Base-by-base conservation (phyloP, 2,329 filamentous ascomycete species). In the Colletotrichum sp. region DNA sequence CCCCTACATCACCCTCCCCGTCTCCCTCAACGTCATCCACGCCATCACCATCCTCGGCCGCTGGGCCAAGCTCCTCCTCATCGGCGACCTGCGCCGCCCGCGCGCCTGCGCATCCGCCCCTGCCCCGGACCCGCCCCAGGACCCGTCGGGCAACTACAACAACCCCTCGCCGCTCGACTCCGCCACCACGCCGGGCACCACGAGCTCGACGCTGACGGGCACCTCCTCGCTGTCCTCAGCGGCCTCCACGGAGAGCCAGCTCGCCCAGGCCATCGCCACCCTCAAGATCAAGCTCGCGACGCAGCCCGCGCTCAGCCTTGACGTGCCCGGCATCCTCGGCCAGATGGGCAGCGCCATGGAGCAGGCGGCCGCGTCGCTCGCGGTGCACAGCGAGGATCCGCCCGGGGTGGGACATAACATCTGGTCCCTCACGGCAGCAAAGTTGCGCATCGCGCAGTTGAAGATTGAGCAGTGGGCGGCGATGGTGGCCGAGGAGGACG, bases 401-500 rank as follows among this genome's bases (percentile, higher is more conserved):
- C 84, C 80, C 21, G 79, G 78, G 0, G 82, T 82, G 52, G 85
- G 87, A 5, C 85, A 86, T 73, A 88, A 88, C 63, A 77, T 88
- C 0, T 90, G 88, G 88, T 86, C 86, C 16, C 81, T 89, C 76
- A 86, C 85, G 1, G 85, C 87, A 0, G 83, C 85, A 61, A 89
- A 89, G 67, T 80, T 90, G 1, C 82, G 84, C 18, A 85, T 89
- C 28, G 86, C 86, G 1, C 84, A 84, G 4, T 81, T 84, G 5
- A 89, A 89, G 76, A 76, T 90, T 0, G 86, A 88, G 62, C 82
- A 84, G 14, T 89, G 86, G 85, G 85, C 87, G 0, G 87, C 89
- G 61, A 81, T 87, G 1, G 84, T 89, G 0, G 83, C 85, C 26
- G 26, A 64, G 30, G 63, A 28, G 36, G 63, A 52, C 1, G 61